Evolutionary conservation across 768 basidiomycete species (phyloP).

Genomic region (Boletales sp.): DNA sequence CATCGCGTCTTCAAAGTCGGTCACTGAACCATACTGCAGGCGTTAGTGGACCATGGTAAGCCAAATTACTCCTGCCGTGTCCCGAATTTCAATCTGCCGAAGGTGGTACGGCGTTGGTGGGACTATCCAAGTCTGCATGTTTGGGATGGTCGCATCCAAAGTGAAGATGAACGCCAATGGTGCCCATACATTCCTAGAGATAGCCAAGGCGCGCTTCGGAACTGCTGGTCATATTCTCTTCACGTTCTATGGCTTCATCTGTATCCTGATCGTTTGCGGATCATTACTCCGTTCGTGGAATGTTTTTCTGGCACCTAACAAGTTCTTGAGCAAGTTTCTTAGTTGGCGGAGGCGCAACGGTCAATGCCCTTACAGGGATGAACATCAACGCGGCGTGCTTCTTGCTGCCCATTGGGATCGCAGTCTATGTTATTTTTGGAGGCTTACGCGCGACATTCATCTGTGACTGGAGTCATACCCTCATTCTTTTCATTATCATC

Average conservation of each 20-base stretch:
- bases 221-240: constrained; percentile 46
- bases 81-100: background rate
- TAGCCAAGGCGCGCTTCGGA: constrained; percentile 48
- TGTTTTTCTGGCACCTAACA: background rate
- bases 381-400: constrained; percentile 43
- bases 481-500: constrained; percentile 42
- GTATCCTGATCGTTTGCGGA: constrained; percentile 49
- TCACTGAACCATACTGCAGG: constrained; percentile 21
- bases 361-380: constrained; percentile 45
- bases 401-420: constrained; percentile 43
- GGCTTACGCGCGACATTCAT: constrained; percentile 45
- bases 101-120: constrained; percentile 53
- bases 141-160: constrained; percentile 51
- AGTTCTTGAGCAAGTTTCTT: background rate
- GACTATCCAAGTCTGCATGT: constrained; percentile 52
- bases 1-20: background rate
- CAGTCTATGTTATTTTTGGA: constrained; percentile 40
- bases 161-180: constrained; percentile 59
- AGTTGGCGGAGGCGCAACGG: constrained; percentile 46
- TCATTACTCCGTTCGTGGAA: constrained; percentile 41
- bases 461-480: constrained; percentile 43
- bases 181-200: constrained; percentile 57
- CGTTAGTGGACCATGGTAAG: constrained; percentile 47
- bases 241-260: constrained; percentile 50
- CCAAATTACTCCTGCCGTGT: background rate